Evolutionary conservation across 2,329 filamentous ascomycete genomes (phyloP), one percentile per base, ranked within the genome.

Genomic region (Calonectria henricotiae): DNA sequence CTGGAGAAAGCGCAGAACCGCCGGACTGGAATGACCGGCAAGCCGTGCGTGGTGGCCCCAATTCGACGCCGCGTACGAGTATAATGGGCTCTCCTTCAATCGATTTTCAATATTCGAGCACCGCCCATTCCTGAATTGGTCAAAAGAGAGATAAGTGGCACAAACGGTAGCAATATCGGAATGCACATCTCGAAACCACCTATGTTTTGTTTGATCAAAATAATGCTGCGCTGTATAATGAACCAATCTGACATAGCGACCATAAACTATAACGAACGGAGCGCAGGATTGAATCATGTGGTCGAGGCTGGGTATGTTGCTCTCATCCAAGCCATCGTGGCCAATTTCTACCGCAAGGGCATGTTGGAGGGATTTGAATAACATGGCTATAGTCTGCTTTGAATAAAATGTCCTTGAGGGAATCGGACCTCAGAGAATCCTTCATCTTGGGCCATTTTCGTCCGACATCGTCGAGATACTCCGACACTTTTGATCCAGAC

Each of bases 141-240:
- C 62, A 15, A 81, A 82, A 8, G 74, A 81, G 1, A 86, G 68
- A 47, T 86, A 85, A 0, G 79, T 80, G 4, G 82, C 39, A 60
- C 82, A 86, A 1, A 65, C 70, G 4, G 39, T 66, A 0, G 77
- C 67, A 5, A 86, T 80, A 0, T 78, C 15, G 0, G 1, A 5
- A 5, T 84, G 68, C 0, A 79, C 77, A 20, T 75, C 20, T 25
- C 17, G 30, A 5, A 55, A 58, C 47, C 49, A 65, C 8, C 46
- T 27, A 0, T 13, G 41, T 12, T 67, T 12, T 15, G 44, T 27
- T 6, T 39, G n/a, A 3, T 30, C 25, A 12, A 63, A 37, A 20
- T 63, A 63, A 8, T 51, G 30, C 17, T 63, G 44, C 5, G 44
- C 25, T 30, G 61, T 63, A 44, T 51, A 41, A 32, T 63, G 61